Conservation (phyloP, 2,329 filamentous ascomycete species). For the Bipolaris cookei region DNA sequence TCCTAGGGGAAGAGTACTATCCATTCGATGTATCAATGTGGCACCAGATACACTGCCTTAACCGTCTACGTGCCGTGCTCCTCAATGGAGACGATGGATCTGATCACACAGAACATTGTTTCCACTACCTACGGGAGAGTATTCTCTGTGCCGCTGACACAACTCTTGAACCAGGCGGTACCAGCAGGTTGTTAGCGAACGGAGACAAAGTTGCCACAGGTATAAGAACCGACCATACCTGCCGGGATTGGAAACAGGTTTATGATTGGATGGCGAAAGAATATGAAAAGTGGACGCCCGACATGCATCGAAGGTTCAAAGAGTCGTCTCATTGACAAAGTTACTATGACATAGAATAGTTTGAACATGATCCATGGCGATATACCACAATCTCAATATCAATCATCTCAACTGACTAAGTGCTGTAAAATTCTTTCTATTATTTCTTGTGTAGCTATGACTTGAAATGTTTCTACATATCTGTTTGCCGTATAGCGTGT, state of each 20-base stretch:
- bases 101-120: neutral
- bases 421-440: no score
- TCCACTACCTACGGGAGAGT: neutral
- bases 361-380: neutral
- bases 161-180: neutral
- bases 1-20: neutral
- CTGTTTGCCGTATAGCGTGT: no score
- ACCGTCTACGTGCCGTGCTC: neutral
- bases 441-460: no score
- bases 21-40: neutral
- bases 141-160: neutral
- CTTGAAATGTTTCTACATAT: no score
- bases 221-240: neutral
- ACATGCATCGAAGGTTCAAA: neutral
- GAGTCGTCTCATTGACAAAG: neutral
- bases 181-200: neutral
- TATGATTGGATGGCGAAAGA: neutral
- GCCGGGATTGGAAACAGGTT: neutral
- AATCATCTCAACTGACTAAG: neutral
- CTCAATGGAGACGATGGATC: neutral
- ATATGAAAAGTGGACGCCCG: neutral
- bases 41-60: neutral
- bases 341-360: neutral
- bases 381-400: neutral
- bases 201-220: neutral